A percentile compares a stretch with the other conserved stretches of the same genome.
Evolutionary conservation across 2,329 filamentous ascomycete species (phyloP).

Genomic region (Dothistroma septosporum): DNA sequence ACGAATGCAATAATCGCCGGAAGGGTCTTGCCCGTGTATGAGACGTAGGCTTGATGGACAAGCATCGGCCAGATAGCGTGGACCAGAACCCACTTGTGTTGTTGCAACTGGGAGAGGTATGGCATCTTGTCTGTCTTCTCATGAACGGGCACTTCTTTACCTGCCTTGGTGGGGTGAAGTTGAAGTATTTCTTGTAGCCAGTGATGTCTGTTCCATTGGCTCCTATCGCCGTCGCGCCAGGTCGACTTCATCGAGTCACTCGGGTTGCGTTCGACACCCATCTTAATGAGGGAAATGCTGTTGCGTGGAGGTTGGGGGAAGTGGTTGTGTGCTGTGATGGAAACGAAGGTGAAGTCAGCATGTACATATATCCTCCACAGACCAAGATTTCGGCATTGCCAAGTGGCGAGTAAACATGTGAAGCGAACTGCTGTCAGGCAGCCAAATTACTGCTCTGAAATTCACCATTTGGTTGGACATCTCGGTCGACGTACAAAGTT

Average conservation of each 20-base stretch:
- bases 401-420: conserved; percentile 6
- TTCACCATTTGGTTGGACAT: background rate
- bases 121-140: conserved; percentile 43
- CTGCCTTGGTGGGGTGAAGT: conserved; percentile 18
- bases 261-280: conserved; percentile 1
- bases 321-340: background rate
- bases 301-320: background rate
- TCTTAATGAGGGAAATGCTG: background rate
- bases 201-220: conserved; percentile 17
- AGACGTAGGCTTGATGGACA: conserved; percentile 38
- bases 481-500: background rate
- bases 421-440: conserved; percentile 1
- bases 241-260: conserved; percentile 26
- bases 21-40: conserved; percentile 33
- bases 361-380: conserved; percentile 2
- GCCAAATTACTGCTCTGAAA: background rate
- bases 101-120: conserved; percentile 36
- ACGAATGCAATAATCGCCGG: conserved; percentile 32
- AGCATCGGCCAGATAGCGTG: conserved; percentile 39
- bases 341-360: background rate
- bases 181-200: conserved; percentile 16
- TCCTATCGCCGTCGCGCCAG: conserved; percentile 17
- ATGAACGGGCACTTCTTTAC: conserved; percentile 38
- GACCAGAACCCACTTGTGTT: conserved; percentile 40
- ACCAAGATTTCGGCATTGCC: conserved; percentile 1